phyloP scores from a whole-genome alignment of 805 yeast genomes.

The Wickerhamia fluorescens region DNA sequence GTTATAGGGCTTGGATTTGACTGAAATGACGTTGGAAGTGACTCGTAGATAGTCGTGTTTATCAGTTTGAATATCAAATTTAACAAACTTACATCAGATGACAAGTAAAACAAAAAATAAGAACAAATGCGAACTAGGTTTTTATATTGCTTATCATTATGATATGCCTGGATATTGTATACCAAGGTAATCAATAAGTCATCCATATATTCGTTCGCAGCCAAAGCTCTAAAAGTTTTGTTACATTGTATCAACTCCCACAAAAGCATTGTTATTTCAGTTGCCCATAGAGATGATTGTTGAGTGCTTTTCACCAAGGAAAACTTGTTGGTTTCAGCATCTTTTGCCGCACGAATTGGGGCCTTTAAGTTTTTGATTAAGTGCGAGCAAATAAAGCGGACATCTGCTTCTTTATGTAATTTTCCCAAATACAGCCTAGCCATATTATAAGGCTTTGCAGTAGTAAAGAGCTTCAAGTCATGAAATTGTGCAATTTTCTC shows the following conservation, averaged over 20 bases:
- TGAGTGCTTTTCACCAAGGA: conserved; percentile 6
- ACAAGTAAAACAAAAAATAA: conserved; percentile 45
- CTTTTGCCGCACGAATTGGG: conserved; percentile 22
- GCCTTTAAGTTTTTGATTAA: conserved; percentile 41
- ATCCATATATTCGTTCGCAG: conserved; percentile 37
- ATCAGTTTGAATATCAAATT: conserved; percentile 41
- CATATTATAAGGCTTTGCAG: conserved; percentile 36
- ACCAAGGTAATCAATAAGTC: conserved; percentile 49
- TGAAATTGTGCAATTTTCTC: conserved; percentile 32
- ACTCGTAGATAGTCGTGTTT: conserved; percentile 35
- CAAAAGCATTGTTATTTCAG: conserved; percentile 53
- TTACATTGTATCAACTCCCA: conserved; percentile 81
- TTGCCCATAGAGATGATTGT: conserved; percentile 39
- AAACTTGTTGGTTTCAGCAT: conserved; percentile 3
- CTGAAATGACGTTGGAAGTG: conserved; percentile 49
- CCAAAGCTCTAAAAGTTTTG: conserved; percentile 38
- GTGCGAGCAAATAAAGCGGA: conserved; percentile 41
- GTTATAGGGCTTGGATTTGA: conserved; percentile 39
- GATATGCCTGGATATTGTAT: conserved; percentile 50
- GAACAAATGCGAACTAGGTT: conserved; percentile 44
- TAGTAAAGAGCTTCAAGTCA: conserved; percentile 19
- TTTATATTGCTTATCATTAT: conserved; percentile 24
- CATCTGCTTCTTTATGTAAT: conserved; percentile 48
- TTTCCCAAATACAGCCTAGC: conserved; percentile 47
- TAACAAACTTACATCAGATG: conserved; percentile 30